phyloP scores from a whole-genome alignment of 371 early-diverging fungal genomes.

The Sporodiniella umbellata region DNA sequence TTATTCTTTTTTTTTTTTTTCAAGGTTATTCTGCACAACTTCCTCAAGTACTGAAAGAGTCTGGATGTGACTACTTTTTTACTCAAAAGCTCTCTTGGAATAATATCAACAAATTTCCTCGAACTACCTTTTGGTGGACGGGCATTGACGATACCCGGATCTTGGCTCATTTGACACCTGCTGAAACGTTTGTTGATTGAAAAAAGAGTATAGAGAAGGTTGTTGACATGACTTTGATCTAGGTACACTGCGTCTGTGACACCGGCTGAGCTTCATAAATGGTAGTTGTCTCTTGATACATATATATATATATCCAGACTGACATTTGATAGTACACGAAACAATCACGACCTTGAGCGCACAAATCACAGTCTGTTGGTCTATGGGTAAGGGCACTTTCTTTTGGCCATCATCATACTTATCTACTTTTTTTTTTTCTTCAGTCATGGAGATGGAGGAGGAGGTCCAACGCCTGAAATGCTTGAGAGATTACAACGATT shows the following conservation, averaged over 20 bases:
- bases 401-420: too few relatives aligned
- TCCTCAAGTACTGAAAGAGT: constrained; percentile 85
- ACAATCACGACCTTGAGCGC: constrained; percentile 41
- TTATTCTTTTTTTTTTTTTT: constrained; percentile 21
- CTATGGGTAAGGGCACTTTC: constrained; percentile 43
- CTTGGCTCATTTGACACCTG: constrained; percentile 83
- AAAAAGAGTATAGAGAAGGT: background rate
- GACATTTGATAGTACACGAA: constrained; percentile 24
- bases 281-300: constrained; percentile 16
- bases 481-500: constrained; percentile 79
- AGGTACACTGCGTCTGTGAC: constrained; percentile 40
- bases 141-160: constrained; percentile 73
- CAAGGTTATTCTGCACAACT: constrained; percentile 62
- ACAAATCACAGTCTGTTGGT: constrained; percentile 42
- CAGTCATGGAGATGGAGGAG: constrained; percentile 95
- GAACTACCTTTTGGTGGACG: constrained; percentile 89
- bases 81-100: constrained; percentile 99
- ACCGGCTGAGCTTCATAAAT: constrained; percentile 35
- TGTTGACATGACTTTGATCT: background rate
- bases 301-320: background rate
- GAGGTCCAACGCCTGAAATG: constrained; percentile 88
- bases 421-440: background rate
- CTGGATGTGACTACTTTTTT: constrained; percentile 92
- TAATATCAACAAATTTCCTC: constrained; percentile 96
- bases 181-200: constrained; percentile 62